These are phyloP conservation scores for Colletotrichum sidae DNA, from an alignment of 2,329 filamentous ascomycete species.

Conservation along the genomic window DNA sequence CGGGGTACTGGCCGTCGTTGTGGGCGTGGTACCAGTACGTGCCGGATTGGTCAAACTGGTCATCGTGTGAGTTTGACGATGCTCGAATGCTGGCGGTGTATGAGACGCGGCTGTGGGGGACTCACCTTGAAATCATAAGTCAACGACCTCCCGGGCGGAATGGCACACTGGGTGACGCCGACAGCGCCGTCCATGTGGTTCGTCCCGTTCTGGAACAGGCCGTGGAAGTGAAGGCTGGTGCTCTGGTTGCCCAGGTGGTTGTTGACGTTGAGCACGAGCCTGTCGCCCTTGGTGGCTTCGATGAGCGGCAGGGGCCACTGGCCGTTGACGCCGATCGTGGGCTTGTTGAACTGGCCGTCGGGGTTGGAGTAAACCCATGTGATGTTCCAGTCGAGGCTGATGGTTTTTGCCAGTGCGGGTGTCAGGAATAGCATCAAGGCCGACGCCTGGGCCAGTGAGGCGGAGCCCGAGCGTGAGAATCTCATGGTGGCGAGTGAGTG, in stretches of 20 bases:
- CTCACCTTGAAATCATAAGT: conserved; percentile 68
- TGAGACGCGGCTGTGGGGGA: not conserved
- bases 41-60: conserved; percentile 36
- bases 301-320: conserved; percentile 73
- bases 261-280: conserved; percentile 58
- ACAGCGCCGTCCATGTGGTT: conserved; percentile 70
- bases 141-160: conserved; percentile 63
- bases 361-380: conserved; percentile 72
- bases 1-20: conserved; percentile 63
- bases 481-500: conserved; percentile 11
- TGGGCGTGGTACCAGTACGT: conserved; percentile 70
- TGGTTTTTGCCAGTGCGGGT: conserved; percentile 45
- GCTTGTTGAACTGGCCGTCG: conserved; percentile 66
- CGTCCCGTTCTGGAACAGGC: conserved; percentile 68
- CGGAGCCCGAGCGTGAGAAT: conserved; percentile 11
- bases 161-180: conserved; percentile 67
- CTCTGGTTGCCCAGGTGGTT: conserved; percentile 64
- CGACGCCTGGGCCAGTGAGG: conserved; percentile 23
- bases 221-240: conserved; percentile 70
- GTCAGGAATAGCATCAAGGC: conserved; percentile 15
- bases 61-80: not conserved
- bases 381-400: conserved; percentile 69
- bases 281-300: conserved; percentile 65
- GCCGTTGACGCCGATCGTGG: conserved; percentile 73
- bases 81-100: not conserved